A percentile compares a stretch with the other conserved stretches of the same genome.
These are phyloP conservation scores for Paxillus involutus DNA, from an alignment of 768 basidiomycete genomes.

Conservation along the genomic window DNA sequence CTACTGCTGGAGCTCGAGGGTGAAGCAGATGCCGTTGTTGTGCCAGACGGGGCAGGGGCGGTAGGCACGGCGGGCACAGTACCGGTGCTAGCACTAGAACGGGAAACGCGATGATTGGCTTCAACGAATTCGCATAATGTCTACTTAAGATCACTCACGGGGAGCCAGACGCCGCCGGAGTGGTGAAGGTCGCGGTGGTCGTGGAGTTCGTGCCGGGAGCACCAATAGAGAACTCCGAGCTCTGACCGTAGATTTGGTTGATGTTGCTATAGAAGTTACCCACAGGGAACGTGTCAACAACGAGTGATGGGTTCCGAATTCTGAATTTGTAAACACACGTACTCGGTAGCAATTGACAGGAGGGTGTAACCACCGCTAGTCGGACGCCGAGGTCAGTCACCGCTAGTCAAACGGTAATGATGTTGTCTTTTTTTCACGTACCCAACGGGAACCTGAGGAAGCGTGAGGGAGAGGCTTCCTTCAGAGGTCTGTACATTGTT, in stretches of 20 bases:
- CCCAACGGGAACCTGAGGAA: slow-evolving; percentile 51
- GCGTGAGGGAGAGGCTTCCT: slow-evolving; percentile 33
- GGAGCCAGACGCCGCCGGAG: slow-evolving; percentile 3
- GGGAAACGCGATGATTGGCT: not conserved
- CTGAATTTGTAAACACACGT: not conserved
- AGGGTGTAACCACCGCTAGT: slow-evolving; percentile 50
- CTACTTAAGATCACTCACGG: slow-evolving; percentile 8
- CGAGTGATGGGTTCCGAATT: not conserved
- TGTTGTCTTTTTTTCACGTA: slow-evolving; percentile 19
- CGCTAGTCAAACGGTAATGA: not conserved
- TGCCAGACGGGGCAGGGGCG: too few species aligned
- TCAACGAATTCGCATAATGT: too few species aligned
- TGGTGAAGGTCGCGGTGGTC: slow-evolving; percentile 12
- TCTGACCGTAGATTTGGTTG: slow-evolving; percentile 41
- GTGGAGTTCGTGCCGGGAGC: slow-evolving; percentile 6
- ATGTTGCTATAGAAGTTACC: slow-evolving; percentile 34
- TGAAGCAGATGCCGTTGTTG: slow-evolving; percentile 8
- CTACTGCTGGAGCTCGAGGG: slow-evolving; percentile 22
- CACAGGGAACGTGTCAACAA: too few species aligned
- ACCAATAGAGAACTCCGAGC: slow-evolving; percentile 42
- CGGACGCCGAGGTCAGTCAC: not conserved
- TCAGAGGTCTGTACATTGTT: slow-evolving; percentile 47
- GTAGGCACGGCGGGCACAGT: too few species aligned
- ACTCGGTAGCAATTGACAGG: slow-evolving; percentile 44
- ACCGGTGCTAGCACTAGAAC: not conserved